Evolutionary conservation across 345 rosid species (phyloP).

Genomic region (Lepidium aucheri): DNA sequence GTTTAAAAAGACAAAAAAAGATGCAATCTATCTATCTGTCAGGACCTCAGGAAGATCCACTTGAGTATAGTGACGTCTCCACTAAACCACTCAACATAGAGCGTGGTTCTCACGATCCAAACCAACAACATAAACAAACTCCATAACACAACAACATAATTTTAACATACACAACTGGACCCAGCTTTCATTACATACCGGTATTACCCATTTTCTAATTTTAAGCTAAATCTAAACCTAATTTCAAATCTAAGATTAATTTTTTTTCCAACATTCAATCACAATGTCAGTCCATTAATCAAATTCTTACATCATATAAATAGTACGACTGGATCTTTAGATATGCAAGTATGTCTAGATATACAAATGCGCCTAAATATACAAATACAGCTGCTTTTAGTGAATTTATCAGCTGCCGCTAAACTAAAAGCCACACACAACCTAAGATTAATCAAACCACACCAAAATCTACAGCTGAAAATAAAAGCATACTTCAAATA

Average conservation of each 20-base stretch:
- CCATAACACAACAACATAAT: background rate
- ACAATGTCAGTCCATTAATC: no score
- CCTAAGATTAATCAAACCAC: background rate
- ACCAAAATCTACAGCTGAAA: background rate
- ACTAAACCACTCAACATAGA: conserved; percentile 16
- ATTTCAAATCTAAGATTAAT: no score
- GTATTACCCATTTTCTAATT: conserved; percentile 1
- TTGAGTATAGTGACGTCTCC: conserved; percentile 30
- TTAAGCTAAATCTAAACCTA: background rate
- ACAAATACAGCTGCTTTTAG: no score
- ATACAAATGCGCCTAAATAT: no score
- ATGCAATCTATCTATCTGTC: conserved; percentile 27
- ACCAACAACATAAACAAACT: conserved; percentile 7
- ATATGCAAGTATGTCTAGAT: no score
- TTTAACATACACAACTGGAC: conserved; percentile 23
- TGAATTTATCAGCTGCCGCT: no score
- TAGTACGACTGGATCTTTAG: no score
- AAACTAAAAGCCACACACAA: no score
- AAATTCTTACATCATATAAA: no score
- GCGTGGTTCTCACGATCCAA: conserved; percentile 15
- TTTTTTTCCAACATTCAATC: no score
- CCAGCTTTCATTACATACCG: conserved; percentile 22
- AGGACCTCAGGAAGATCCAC: conserved; percentile 28
- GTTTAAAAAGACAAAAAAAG: background rate
- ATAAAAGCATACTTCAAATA: no score